phyloP scores from a whole-genome alignment of 1,284 basidiomycete genomes.

The Cryptococcus maquisensis region DNA sequence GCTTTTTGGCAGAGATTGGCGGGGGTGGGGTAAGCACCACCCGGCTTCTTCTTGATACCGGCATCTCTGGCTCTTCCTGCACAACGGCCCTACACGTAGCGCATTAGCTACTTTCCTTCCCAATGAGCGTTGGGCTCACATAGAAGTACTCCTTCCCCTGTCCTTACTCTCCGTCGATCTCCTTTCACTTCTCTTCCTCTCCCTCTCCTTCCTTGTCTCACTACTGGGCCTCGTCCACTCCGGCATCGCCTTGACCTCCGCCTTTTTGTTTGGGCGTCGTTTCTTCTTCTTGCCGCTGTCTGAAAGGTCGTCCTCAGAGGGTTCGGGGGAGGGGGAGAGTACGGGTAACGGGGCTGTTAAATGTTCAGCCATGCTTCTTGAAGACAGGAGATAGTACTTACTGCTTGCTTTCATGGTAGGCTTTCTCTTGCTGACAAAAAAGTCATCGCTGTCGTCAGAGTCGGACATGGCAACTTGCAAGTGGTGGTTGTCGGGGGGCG shows the following conservation, averaged over 20 bases:
- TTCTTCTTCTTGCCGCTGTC: constrained; percentile 13
- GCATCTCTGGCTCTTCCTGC: constrained; percentile 4
- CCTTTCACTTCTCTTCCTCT: constrained; percentile 4
- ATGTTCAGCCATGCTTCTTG: neutral
- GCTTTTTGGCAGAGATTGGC: constrained; percentile 13
- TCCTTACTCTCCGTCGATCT: constrained; percentile 4
- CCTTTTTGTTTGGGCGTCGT: neutral
- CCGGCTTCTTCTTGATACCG: neutral
- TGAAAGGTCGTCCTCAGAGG: neutral
- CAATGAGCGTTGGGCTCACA: neutral
- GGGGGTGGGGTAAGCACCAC: constrained; percentile 35
- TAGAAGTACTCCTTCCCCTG: constrained; percentile 6
- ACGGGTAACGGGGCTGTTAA: constrained; percentile 7
- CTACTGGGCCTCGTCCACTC: constrained; percentile 14
- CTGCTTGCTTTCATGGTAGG: constrained; percentile 3
- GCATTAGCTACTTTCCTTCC: neutral
- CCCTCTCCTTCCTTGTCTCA: constrained; percentile 6
- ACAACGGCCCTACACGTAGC: neutral
- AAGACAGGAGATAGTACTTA: neutral
- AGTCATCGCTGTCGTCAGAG: constrained; percentile 27
- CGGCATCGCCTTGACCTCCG: constrained; percentile 9
- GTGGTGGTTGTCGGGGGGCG: too few species aligned
- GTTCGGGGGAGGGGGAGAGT: constrained; percentile 2
- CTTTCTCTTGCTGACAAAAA: constrained; percentile 24
- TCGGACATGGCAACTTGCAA: constrained; percentile 5